Conservation (phyloP, 2,329 filamentous ascomycete species). For the Calonectria honghensis region DNA sequence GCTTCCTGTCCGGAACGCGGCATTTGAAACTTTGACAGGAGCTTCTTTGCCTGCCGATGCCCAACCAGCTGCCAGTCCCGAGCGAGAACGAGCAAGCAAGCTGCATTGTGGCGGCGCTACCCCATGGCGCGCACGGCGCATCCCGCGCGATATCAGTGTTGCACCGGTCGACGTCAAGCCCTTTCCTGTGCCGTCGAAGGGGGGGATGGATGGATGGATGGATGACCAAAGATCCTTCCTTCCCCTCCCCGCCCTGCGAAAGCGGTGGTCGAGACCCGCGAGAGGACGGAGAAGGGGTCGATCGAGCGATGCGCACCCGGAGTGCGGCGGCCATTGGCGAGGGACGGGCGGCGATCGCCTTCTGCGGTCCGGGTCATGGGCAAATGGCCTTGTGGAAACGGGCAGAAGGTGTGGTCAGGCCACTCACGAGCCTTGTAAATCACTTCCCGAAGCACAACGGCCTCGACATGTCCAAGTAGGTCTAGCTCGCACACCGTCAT, state of each 20-base stretch:
- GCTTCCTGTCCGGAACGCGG: slow-evolving; percentile 32
- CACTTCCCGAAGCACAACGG: slow-evolving; percentile 35
- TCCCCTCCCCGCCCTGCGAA: slow-evolving; percentile 18
- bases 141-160: slow-evolving; percentile 45
- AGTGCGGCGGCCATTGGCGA: slow-evolving; percentile 12
- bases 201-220: neutral
- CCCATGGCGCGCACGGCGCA: slow-evolving; percentile 49
- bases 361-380: slow-evolving; percentile 9
- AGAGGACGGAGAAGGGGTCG: slow-evolving; percentile 23
- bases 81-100: slow-evolving; percentile 4
- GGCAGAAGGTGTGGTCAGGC: slow-evolving; percentile 21
- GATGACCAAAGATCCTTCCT: too few relatives aligned
- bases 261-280: slow-evolving; percentile 32
- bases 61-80: slow-evolving; percentile 10
- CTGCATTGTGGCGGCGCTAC: slow-evolving; percentile 17
- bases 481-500: slow-evolving; percentile 52
- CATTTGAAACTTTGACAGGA: slow-evolving; percentile 39
- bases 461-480: slow-evolving; percentile 34
- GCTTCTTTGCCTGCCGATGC: slow-evolving; percentile 30
- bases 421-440: slow-evolving; percentile 30
- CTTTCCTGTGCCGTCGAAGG: neutral
- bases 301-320: neutral
- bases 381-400: slow-evolving; percentile 19
- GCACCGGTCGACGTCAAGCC: slow-evolving; percentile 14
- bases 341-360: slow-evolving; percentile 14